Evolutionary conservation across 2,329 filamentous ascomycete species (phyloP), one percentile per base, ranked within the genome.

Genomic region (Chrysoporthe puriensis): DNA sequence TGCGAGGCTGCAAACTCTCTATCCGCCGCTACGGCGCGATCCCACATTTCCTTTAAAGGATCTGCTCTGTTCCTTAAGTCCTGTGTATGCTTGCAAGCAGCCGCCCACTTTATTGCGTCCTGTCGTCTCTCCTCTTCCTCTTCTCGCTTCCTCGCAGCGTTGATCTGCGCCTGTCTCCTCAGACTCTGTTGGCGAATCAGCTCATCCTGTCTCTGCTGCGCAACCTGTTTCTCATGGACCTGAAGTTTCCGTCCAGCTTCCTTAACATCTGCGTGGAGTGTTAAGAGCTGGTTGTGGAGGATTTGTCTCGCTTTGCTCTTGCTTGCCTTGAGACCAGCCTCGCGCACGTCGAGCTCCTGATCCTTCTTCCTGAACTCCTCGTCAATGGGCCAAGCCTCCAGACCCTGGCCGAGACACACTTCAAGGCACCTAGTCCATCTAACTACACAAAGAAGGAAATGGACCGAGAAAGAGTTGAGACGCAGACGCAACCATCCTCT

Each of bases 391-490:
- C 64, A 67, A n/a, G 48, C 18, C 46, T 64, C 8, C 14, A 67
- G 32, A 58, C 65, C 54, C 43, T 32, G 46, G 14, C n/a, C 11
- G 13, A 65, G 62, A 46, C 56, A 46, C 16, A 44, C 36, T 13
- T 60, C 26, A 34, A 69, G 68, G 42, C 66, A 54, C 16, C 16
- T 46, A 43, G 65, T 52, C 68, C 68, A 69, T 43, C 52, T 50
- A 5, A 69, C 52, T 13, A 58, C 43, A 40, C 68, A 48, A 32
- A 68, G 34, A 26, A 67, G 54, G 42, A 69, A 69, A 7, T 69
- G 68, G 21, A 67, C 32, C n/a, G 62, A 65, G 54, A 68, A 69
- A 6, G 44, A 44, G 62, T 67, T 59, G 26, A 69, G 36, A 11
- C 61, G 32, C 9, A 69, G 18, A 3, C 26, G 63, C 16, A 18